Conservation (phyloP, 257 asterid species). For the Agastache rugosa region DNA sequence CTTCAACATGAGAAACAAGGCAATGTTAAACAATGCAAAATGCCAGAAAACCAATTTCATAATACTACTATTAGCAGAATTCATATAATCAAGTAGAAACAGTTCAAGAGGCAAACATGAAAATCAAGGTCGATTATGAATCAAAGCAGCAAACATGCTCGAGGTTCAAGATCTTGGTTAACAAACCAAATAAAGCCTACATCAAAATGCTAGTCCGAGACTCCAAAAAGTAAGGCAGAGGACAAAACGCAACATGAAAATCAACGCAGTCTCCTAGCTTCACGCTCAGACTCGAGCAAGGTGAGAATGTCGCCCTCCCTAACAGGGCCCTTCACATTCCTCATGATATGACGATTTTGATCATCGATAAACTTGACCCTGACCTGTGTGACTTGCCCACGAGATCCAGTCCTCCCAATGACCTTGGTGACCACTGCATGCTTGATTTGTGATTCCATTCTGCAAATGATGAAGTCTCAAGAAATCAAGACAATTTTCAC, state of each 20-base stretch:
- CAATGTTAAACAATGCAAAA: too few relatives aligned
- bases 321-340: constrained; percentile 53
- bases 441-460: constrained; percentile 55
- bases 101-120: not conserved
- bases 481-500: not conserved
- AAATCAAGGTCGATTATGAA: constrained; percentile 23
- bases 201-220: constrained; percentile 1
- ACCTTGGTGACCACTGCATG: constrained; percentile 48
- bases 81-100: not conserved
- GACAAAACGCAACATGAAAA: not conserved
- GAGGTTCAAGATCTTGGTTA: constrained; percentile 1
- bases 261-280: constrained; percentile 50
- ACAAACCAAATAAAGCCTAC: not conserved
- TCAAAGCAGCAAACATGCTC: not conserved
- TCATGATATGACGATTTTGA: constrained; percentile 45
- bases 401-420: constrained; percentile 50
- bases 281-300: constrained; percentile 50
- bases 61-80: not conserved
- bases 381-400: constrained; percentile 53
- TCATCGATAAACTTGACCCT: constrained; percentile 48
- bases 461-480: constrained; percentile 2
- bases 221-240: not conserved
- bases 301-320: constrained; percentile 54
- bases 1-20: too few relatives aligned
- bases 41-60: too few relatives aligned